Percentiles rank a stretch among this genome's conserved stretches.
These are phyloP conservation scores for Aspergillus cavernicola DNA, from an alignment of 495 filamentous ascomycete genomes.

Conservation along the genomic window DNA sequence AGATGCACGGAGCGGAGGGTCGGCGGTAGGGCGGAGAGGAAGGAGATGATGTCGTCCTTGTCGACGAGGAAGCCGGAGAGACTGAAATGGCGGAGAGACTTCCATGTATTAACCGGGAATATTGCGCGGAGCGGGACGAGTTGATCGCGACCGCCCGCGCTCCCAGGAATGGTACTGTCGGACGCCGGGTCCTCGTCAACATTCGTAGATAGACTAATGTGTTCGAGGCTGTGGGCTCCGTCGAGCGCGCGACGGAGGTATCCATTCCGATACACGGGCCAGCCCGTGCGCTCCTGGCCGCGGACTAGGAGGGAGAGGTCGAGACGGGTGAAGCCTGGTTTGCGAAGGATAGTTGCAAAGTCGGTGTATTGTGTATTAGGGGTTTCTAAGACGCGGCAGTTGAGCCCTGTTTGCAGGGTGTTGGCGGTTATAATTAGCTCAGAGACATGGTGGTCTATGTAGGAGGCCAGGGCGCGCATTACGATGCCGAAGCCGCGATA, in stretches of 20 bases:
- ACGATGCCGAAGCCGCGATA: slow-evolving; percentile 21
- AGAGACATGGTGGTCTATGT: slow-evolving; percentile 7
- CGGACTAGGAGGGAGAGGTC: slow-evolving; percentile 10
- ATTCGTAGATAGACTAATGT: slow-evolving; percentile 12
- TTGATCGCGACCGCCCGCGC: not conserved
- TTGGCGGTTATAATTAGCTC: slow-evolving; percentile 22
- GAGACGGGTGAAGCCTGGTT: no score
- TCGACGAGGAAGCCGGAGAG: slow-evolving; percentile 21
- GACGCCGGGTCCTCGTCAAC: not conserved
- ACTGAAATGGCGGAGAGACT: slow-evolving; percentile 23
- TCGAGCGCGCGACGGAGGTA: slow-evolving; percentile 12
- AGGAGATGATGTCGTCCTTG: slow-evolving; percentile 16
- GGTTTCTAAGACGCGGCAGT: no score
- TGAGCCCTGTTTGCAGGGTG: no score
- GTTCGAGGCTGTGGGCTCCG: slow-evolving; percentile 11
- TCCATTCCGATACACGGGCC: slow-evolving; percentile 11
- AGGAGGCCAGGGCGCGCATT: slow-evolving; percentile 10
- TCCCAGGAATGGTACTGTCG: not conserved
- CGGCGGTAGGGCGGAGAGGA: slow-evolving; percentile 15
- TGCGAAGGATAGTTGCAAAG: no score
- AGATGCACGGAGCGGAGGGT: slow-evolving; percentile 15
- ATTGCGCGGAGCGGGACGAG: slow-evolving; percentile 17
- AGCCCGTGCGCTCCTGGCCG: slow-evolving; percentile 3
- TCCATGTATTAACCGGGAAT: slow-evolving; percentile 20
- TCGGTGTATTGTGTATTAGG: no score